Base-by-base conservation (phyloP, 495 filamentous ascomycete species). In the Penicillium tannophilum region DNA sequence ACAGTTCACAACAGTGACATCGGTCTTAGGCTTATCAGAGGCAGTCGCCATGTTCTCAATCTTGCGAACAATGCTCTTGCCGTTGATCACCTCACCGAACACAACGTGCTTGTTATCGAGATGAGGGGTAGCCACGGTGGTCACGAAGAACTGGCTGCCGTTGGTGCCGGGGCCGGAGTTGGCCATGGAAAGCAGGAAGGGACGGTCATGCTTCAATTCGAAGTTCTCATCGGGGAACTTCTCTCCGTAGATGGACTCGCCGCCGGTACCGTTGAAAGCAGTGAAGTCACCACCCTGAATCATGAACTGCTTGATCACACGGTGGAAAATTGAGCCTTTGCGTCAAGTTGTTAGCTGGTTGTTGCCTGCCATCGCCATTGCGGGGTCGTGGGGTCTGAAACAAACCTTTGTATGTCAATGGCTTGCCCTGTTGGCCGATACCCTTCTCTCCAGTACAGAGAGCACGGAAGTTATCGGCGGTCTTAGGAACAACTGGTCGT, bases 181-280 rank as follows among this genome's bases (percentile, higher is more conserved):
- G 58, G 94, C 94, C 94, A 98, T 98, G 63, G 89, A 93, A 47
- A 98, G 82, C 59, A 98, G 79, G 80, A 98, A 97, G 0, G 94
- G 92, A 62, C 91, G 91, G 63, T 94, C 90, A 76, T 98, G 94
- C 83, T 94, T 95, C 63, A 90, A 79, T 26, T 89, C 81, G 68
- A 98, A 98, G 73, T 96, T 97, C 82, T 99, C 94, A 68, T 99
- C 94, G 67, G 89, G 90, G 69, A 99, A 99, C 77, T 97, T 98
- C 64, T 90, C 89, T 68, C 94, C 94, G 71, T 99, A 99, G 73
- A 99, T 98, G 26, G 89, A 93, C 79, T 98, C 94, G 66, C 94
- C 94, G 54, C 94, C 94, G 24, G 95, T 98, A 54, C 94, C 91
- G 74, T 99, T 93, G 72, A 92, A 93, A 26, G 85, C 87, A 31